Evolutionary conservation across 148 eudicot genomes (phyloP), one percentile per base, ranked within the genome.

Genomic region (Limonium bicolor): DNA sequence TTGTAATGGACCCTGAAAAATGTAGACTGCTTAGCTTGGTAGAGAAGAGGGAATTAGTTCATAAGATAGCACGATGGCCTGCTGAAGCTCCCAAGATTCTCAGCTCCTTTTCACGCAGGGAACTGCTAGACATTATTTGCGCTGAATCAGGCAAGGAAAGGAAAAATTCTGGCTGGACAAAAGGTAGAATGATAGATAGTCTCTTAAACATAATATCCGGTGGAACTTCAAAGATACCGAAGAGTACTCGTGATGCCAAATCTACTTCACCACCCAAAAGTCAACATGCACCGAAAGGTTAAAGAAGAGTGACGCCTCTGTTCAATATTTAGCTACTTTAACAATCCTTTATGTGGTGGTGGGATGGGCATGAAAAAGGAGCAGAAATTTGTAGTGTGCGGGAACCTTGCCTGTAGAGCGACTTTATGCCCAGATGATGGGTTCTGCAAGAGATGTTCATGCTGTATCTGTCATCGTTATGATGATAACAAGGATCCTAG

Each of bases 401-500:
- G 47, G 21, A 67, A 74, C 51, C 63, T 70, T 46, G 72, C 67
- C 20, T 76, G 83, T 46, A 71, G 61, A 59, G 78, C 78, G 36
- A 43, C 54, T 36, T 42, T 72, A 51, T 32, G 41, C 21, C 57
- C 28, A 13, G 59, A 50, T 21, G 74, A 65, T 35, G 64, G 46
- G 26, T 71, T 71, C 41, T 76, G 82, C 62, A 71, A 56, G 61
- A 71, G 82, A 52, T 76, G 77, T 59, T 71, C 82, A 6, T 75
- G 82, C 53, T 71, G 77, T 37, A 58, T 71, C 20, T 75, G 77
- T 46, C 69, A 67, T 53, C 50, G 17, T 24, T 75, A 67, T 55
- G 82, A 75, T 64, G 82, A 75, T 34, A 75, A 75, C 37, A 75
- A 75, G 60, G 82, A 75, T 48, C 82, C 77, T 21, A 71, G 74